Percentiles rank a stretch among this genome's conserved stretches.
Conservation (phyloP, 2,329 filamentous ascomycete genomes). For the Beauveria rudraprayagi region DNA sequence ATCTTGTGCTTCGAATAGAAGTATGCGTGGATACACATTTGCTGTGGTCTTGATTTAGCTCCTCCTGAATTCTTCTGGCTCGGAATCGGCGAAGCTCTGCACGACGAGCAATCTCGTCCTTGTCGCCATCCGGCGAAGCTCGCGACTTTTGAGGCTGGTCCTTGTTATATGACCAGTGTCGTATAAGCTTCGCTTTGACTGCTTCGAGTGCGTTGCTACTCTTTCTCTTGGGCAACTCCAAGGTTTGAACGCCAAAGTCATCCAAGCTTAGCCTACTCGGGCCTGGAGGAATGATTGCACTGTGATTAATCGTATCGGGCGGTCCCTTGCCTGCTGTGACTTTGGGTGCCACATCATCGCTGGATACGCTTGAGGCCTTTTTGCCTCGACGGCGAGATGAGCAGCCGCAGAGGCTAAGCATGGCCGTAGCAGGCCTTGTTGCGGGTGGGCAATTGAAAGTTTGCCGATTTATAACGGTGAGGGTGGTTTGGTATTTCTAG, state of each 20-base stretch:
- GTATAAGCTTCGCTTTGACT: constrained; percentile 37
- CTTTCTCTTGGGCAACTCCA: constrained; percentile 18
- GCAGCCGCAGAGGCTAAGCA: constrained; percentile 7
- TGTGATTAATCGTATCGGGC: background rate
- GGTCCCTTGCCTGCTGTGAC: background rate
- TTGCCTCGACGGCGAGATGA: background rate
- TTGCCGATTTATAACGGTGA: background rate
- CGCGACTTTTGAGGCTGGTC: constrained; percentile 32
- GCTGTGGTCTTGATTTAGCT: constrained; percentile 40
- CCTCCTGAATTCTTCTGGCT: constrained; percentile 49
- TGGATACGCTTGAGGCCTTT: background rate
- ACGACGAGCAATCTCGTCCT: constrained; percentile 46
- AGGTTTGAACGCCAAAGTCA: constrained; percentile 35
- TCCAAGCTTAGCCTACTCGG: constrained; percentile 26
- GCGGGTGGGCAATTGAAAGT: background rate
- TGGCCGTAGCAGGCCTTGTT: background rate
- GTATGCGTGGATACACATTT: constrained; percentile 25
- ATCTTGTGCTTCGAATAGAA: constrained; percentile 19
- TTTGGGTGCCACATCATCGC: background rate
- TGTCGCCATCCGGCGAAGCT: constrained; percentile 36
- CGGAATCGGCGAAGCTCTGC: constrained; percentile 49
- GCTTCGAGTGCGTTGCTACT: constrained; percentile 34
- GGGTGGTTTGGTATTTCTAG: background rate
- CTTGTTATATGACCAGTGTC: constrained; percentile 38
- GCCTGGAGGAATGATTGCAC: background rate